Conservation (phyloP, 2,329 filamentous ascomycete genomes). For the Neopestalotiopsis sp. region DNA sequence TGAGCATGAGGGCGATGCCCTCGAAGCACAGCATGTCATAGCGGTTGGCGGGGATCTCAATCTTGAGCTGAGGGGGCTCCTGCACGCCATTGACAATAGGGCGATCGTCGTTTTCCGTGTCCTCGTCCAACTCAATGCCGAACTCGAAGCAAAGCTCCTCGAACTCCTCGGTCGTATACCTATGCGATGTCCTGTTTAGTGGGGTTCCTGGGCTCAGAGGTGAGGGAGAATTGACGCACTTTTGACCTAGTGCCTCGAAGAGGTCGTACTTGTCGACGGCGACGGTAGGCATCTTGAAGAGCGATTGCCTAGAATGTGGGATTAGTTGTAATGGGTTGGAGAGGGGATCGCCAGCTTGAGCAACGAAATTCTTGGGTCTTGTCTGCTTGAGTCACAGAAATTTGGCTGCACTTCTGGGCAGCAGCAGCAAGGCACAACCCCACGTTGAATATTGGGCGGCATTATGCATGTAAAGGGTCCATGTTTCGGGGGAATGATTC, state of each 20-base stretch:
- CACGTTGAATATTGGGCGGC: constrained; percentile 9
- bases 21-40: constrained; percentile 97
- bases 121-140: constrained; percentile 96
- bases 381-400: constrained; percentile 14
- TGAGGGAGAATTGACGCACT: constrained; percentile 56
- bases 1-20: constrained; percentile 92
- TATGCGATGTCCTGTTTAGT: constrained; percentile 39
- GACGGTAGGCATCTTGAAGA: constrained; percentile 86
- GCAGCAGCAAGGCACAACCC: constrained; percentile 4
- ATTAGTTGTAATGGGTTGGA: not conserved
- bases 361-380: not conserved
- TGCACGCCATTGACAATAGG: constrained; percentile 79
- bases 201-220: constrained; percentile 20
- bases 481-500: not conserved
- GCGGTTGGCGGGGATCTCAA: constrained; percentile 95
- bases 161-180: constrained; percentile 91
- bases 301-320: not conserved
- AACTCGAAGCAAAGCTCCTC: constrained; percentile 99
- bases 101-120: constrained; percentile 78
- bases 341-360: not conserved
- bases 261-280: constrained; percentile 95
- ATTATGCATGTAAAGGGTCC: constrained; percentile 7
- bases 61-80: constrained; percentile 92
- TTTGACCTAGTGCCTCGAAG: constrained; percentile 87
- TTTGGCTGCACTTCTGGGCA: constrained; percentile 3